Base-by-base conservation (phyloP, 257 asterid species). In the Salvia hispanica region DNA sequence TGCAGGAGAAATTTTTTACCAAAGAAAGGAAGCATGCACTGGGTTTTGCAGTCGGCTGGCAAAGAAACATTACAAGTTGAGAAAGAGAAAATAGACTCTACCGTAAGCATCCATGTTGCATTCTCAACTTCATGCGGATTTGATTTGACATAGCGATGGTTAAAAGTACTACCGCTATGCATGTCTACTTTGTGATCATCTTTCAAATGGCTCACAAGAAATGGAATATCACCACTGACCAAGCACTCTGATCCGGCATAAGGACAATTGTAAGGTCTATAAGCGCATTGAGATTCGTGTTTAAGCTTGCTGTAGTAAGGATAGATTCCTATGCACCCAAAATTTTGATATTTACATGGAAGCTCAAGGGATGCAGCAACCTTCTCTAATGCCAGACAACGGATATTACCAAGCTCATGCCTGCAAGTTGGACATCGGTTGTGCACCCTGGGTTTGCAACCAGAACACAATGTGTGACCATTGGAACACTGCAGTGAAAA, bases 101-200 rank as follows among this genome's bases (percentile, higher is more conserved):
- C 84, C 77, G 84, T 80, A 21, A 80, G 84, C 84, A 80, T 80
- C 84, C 84, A 80, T 3, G 81, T 80, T 44, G 84, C 84, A 11
- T 79, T 79, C 40, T 76, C 81, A 4, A 76, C 81, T 67, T 76
- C 81, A 25, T 76, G 81, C 2, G 81, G 81, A 62, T 79, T 76
- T 56, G 84, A 79, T 64, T 79, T 79, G 60, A 79, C 84, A 65
- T 79, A 79, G n/a, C 84, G 79, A 45, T 79, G 84, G 77, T 79
- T 79, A 39, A 79, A 79, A 66, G 84, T 73, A 18, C 79, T 76
- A 39, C 84, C 84, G 37, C 69, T 76, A 16, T 79, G 84, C 84
- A 79, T 76, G 67, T 79, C 84, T 15, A 79, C 84, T 62, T 76
- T 76, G 79, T 79, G 84, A 62, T 79, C 84, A 14, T 72, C 84